These are phyloP conservation scores for Byssothecium circinans DNA, from an alignment of 2,329 filamentous ascomycete genomes.

Conservation along the genomic window DNA sequence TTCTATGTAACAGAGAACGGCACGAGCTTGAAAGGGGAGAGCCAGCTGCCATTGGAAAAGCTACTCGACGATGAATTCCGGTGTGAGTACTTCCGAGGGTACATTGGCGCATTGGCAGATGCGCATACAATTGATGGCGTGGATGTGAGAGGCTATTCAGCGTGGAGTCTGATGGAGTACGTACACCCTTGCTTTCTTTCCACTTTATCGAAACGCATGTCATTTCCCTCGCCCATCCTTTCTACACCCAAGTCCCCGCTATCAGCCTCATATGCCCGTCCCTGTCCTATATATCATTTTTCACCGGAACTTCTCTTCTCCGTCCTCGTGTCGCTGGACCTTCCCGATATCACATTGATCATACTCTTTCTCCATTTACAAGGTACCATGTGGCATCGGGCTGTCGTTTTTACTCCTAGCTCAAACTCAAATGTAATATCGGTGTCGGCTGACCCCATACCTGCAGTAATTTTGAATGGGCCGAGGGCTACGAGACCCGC, in stretches of 20 bases:
- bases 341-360: not conserved
- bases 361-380: not conserved
- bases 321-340: not conserved
- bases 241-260: no score
- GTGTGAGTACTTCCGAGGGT: slow-evolving; percentile 74
- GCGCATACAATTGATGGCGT: slow-evolving; percentile 73
- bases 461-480: slow-evolving; percentile 79
- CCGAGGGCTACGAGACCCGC: slow-evolving; percentile 85
- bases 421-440: no score
- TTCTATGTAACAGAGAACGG: slow-evolving; percentile 92
- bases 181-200: slow-evolving; percentile 32
- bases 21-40: slow-evolving; percentile 81
- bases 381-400: no score
- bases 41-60: slow-evolving; percentile 68
- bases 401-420: no score
- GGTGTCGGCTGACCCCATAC: slow-evolving; percentile 3
- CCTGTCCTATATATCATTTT: not conserved
- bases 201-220: slow-evolving; percentile 5
- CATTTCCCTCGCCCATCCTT: slow-evolving; percentile 1
- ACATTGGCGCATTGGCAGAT: slow-evolving; percentile 75
- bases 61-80: slow-evolving; percentile 83
- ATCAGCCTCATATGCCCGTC: slow-evolving; percentile 4
- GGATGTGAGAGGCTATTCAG: slow-evolving; percentile 77
- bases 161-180: slow-evolving; percentile 83
- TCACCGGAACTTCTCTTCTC: no score